phyloP scores from a whole-genome alignment of 2,329 filamentous ascomycete species.

The Trichoderma aggressivum region DNA sequence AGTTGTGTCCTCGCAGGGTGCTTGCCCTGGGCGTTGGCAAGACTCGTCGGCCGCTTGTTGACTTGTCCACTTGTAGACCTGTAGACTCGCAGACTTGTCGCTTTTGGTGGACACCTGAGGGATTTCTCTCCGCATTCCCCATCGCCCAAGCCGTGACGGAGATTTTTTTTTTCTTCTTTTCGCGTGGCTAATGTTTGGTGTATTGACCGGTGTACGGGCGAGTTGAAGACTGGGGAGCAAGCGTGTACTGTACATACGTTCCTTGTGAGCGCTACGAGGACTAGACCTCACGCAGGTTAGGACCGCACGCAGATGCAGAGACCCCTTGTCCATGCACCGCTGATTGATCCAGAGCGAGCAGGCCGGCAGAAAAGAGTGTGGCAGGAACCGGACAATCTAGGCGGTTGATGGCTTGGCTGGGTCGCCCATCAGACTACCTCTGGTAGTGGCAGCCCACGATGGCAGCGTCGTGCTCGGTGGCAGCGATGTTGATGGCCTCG shows the following conservation, averaged over 20 bases:
- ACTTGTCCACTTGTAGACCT: not conserved
- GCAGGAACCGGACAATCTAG: not conserved
- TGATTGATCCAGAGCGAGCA: constrained; percentile 10
- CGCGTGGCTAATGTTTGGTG: not conserved
- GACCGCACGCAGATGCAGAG: not conserved
- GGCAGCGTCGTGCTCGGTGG: not conserved
- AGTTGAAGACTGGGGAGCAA: not conserved
- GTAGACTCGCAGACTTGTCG: not conserved
- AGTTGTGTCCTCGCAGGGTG: not conserved
- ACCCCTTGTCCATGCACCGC: constrained; percentile 1
- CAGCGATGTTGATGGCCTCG: not conserved
- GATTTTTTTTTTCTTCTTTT: not conserved
- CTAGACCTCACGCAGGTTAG: not conserved
- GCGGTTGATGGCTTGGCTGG: not conserved
- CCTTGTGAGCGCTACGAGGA: not conserved
- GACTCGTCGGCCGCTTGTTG: not conserved
- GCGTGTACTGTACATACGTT: not conserved
- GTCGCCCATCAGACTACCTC: not conserved
- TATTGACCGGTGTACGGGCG: not conserved
- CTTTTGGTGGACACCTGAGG: constrained; percentile 27
- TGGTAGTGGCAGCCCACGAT: not conserved
- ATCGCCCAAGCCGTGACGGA: constrained; percentile 13
- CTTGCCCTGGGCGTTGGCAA: not conserved
- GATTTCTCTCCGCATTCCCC: constrained; percentile 34
- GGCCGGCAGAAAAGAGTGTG: not conserved